These are phyloP conservation scores for Ascosphaera aggregata DNA, from an alignment of 2,329 filamentous ascomycete genomes.

Conservation along the genomic window DNA sequence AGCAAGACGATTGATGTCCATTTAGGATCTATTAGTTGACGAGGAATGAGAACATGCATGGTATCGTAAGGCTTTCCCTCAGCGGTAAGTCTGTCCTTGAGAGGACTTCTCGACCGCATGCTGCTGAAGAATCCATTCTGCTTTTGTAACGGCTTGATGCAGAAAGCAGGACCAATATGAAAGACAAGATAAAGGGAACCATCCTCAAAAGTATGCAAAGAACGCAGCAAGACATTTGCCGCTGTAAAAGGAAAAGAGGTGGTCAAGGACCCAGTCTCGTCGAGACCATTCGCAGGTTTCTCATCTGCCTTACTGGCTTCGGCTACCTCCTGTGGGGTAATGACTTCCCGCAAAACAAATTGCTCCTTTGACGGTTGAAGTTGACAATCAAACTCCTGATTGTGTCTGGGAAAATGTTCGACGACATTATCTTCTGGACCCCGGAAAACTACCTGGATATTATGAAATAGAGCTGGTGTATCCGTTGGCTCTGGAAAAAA, in stretches of 20 bases:
- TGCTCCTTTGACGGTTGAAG: neutral
- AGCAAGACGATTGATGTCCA: neutral
- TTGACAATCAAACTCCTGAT: slow-evolving; percentile 1
- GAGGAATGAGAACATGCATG: neutral
- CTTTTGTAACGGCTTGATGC: neutral
- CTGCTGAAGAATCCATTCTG: neutral
- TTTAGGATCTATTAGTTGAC: neutral
- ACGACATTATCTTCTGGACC: neutral
- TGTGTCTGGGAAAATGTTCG: neutral
- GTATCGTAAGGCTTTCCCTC: neutral
- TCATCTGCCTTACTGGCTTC: neutral
- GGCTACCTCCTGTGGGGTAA: neutral
- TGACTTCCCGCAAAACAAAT: neutral
- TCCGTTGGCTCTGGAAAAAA: neutral
- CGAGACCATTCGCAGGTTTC: neutral
- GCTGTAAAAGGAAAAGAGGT: neutral
- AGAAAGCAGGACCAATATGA: neutral
- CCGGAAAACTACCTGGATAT: neutral
- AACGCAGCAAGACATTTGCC: neutral
- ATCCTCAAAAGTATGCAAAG: neutral
- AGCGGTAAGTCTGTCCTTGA: neutral
- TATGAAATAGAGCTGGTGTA: neutral
- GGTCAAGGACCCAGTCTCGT: neutral
- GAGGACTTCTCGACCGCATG: neutral
- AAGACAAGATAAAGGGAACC: neutral